These are phyloP conservation scores for Cornus kousa DNA, from an alignment of 148 eudicot species.

Conservation along the genomic window DNA sequence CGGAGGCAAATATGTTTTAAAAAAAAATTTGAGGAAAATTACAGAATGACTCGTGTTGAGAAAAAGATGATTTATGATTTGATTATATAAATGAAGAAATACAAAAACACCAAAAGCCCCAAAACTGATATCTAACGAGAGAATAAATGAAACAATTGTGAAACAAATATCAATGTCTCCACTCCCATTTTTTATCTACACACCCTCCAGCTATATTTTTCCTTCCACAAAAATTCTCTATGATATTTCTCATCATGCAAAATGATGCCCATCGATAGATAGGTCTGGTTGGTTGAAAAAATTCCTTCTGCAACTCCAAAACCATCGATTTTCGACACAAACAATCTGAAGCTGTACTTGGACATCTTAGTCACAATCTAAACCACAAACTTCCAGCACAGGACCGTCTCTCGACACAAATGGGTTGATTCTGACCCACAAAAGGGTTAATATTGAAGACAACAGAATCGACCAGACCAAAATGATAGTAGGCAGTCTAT, in stretches of 20 bases:
- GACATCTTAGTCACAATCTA: constrained; percentile 48
- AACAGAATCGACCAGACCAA: constrained; percentile 74
- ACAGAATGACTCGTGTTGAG: no score
- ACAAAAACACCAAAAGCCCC: constrained; percentile 21
- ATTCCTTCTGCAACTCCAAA: no score
- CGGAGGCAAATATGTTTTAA: no score
- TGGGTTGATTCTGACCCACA: constrained; percentile 74
- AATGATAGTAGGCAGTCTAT: constrained; percentile 57
- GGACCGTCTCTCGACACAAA: constrained; percentile 54
- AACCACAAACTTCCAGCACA: constrained; percentile 68
- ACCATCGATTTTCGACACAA: no score
- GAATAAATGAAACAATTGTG: constrained; percentile 21
- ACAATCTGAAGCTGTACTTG: neutral
- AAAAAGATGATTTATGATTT: neutral
- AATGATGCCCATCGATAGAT: neutral
- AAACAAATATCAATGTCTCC: constrained; percentile 10
- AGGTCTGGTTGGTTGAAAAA: no score
- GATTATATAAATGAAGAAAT: constrained; percentile 8
- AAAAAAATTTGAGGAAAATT: no score
- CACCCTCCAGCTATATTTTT: no score
- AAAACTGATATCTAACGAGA: constrained; percentile 1
- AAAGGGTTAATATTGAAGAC: constrained; percentile 65
- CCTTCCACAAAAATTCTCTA: neutral
- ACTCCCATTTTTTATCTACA: constrained; percentile 12
- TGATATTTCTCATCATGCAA: constrained; percentile 1